Conservation (phyloP, 257 asterid genomes). For the Solanum virginianum region DNA sequence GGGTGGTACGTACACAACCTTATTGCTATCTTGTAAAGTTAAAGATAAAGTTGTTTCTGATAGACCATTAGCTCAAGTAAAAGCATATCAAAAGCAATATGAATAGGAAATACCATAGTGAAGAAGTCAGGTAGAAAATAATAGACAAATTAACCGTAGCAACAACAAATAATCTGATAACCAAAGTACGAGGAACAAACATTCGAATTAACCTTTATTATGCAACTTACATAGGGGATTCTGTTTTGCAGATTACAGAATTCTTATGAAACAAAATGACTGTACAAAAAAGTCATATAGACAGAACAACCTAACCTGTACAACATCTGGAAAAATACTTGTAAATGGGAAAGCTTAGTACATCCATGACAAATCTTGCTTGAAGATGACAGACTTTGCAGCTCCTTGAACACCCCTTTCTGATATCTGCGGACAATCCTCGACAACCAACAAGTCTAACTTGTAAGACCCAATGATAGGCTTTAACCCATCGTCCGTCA, state of each 20-base stretch:
- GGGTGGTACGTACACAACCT: not conserved
- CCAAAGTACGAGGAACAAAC: not conserved
- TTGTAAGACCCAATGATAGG: constrained; percentile 42
- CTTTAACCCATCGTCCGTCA: constrained; percentile 60
- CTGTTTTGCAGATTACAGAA: not conserved
- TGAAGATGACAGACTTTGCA: constrained; percentile 45
- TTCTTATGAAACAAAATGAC: not conserved
- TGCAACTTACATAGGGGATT: not conserved
- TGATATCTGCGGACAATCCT: constrained; percentile 75
- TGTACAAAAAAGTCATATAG: not conserved
- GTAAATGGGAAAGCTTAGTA: constrained; percentile 14
- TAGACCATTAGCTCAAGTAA: not conserved
- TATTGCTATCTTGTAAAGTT: not conserved
- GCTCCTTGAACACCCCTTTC: constrained; percentile 56
- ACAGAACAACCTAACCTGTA: not conserved
- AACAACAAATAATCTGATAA: not conserved
- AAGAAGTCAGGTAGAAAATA: not conserved
- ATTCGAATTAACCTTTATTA: not conserved
- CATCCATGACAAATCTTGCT: constrained; percentile 78
- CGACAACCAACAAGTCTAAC: constrained; percentile 42
- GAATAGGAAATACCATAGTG: not conserved
- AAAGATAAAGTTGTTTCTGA: not conserved
- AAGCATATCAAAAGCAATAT: not conserved
- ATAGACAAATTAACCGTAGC: too few relatives aligned
- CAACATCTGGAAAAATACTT: not conserved